These are phyloP conservation scores for Mycena vitilis DNA, from an alignment of 768 basidiomycete species.

Conservation along the genomic window DNA sequence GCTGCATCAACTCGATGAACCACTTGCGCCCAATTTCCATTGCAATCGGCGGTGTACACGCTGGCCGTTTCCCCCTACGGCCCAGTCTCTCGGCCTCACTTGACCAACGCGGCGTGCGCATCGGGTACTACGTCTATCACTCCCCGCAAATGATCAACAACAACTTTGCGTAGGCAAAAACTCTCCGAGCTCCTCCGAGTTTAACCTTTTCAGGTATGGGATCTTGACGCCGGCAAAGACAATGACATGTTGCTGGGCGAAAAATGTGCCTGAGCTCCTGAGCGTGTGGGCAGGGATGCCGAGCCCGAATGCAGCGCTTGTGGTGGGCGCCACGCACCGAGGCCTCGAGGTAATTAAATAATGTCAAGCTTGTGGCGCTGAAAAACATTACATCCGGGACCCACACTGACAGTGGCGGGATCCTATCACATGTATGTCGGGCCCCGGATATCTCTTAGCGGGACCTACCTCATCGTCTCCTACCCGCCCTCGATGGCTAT, in stretches of 20 bases:
- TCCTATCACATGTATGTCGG: no score
- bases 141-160: neutral
- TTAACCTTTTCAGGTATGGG: slow-evolving; percentile 18
- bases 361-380: no score
- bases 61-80: neutral
- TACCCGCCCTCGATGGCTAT: no score
- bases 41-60: slow-evolving; percentile 3
- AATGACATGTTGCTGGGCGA: neutral
- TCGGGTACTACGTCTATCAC: slow-evolving; percentile 15
- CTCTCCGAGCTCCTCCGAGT: neutral
- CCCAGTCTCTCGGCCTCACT: slow-evolving; percentile 4
- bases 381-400: no score
- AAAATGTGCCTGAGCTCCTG: neutral
- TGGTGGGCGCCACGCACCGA: no score
- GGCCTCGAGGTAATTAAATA: no score
- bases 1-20: neutral
- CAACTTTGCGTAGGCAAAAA: neutral
- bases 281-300: neutral
- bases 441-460: no score
- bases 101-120: slow-evolving; percentile 16
- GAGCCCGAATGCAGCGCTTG: slow-evolving; percentile 3
- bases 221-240: slow-evolving; percentile 1
- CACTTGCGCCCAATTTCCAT: slow-evolving; percentile 4
- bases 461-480: no score
- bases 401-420: no score